Percentiles rank a stretch among this genome's conserved stretches.
phyloP scores from a whole-genome alignment of 805 yeast species.

The Kurtzmaniella cleridarum region DNA sequence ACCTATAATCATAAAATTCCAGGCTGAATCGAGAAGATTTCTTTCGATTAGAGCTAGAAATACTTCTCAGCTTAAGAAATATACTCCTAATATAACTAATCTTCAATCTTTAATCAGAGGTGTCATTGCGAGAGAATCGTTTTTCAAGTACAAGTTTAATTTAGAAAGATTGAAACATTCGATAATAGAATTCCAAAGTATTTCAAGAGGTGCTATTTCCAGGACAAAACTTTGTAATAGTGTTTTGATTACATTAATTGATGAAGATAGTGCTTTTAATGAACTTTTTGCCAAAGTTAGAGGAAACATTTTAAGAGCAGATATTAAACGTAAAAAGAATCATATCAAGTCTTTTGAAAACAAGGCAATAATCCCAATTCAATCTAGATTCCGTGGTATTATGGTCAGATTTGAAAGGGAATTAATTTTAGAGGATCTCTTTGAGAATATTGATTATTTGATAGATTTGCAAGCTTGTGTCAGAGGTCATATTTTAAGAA shows the following conservation, averaged over 20 bases:
- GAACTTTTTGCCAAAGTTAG: slow-evolving; percentile 38
- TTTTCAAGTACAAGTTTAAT: slow-evolving; percentile 8
- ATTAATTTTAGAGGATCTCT: slow-evolving; percentile 47
- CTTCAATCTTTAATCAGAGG: slow-evolving; percentile 40
- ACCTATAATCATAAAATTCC: slow-evolving; percentile 19
- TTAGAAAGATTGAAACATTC: slow-evolving; percentile 5
- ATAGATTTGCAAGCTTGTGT: slow-evolving; percentile 48
- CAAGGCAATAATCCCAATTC: slow-evolving; percentile 36
- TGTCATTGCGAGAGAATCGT: slow-evolving; percentile 20
- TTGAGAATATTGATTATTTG: slow-evolving; percentile 36
- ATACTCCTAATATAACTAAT: slow-evolving; percentile 15
- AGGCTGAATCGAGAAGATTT: slow-evolving; percentile 23
- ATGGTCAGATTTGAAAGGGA: slow-evolving; percentile 54
- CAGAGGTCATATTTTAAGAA: slow-evolving; percentile 45
- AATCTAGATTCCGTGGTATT: slow-evolving; percentile 60
- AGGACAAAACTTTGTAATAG: slow-evolving; percentile 39
- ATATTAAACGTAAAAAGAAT: slow-evolving; percentile 13
- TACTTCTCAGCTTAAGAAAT: slow-evolving; percentile 13
- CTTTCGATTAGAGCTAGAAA: slow-evolving; percentile 15
- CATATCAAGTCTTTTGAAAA: slow-evolving; percentile 6
- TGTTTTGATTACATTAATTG: slow-evolving; percentile 36
- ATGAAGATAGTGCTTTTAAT: slow-evolving; percentile 33
- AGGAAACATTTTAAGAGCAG: slow-evolving; percentile 35
- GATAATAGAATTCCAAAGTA: slow-evolving; percentile 32
- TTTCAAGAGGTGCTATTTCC: slow-evolving; percentile 41